Evolutionary conservation across 345 rosid genomes (phyloP).

Genomic region (Iberis pinnata): DNA sequence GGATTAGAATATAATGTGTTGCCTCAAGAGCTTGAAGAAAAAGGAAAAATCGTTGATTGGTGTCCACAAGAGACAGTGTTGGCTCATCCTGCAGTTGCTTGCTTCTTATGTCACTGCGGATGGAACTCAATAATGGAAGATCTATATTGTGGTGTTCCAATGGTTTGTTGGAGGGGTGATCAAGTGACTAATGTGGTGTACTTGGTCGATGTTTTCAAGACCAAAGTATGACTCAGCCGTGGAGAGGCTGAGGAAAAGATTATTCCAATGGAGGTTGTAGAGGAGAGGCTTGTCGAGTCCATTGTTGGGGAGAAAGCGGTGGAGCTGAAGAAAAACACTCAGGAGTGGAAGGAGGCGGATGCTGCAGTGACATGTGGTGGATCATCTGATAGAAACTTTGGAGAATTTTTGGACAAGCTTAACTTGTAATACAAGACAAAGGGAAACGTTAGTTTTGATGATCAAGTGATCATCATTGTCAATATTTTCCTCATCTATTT

Average conservation of each 20-base stretch:
- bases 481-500: no score
- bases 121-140: no score
- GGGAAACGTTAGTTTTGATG: no score
- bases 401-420: conserved; percentile 51
- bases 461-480: no score
- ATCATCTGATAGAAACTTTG: conserved; percentile 47
- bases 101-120: no score
- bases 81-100: no score
- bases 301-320: conserved; percentile 45
- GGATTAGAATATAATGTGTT: background rate
- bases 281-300: conserved; percentile 45
- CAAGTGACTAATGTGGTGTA: conserved; percentile 44
- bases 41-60: no score
- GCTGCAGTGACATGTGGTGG: conserved; percentile 57
- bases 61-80: no score
- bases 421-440: no score
- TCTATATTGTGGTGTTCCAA: conserved; percentile 37
- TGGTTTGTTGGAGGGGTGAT: conserved; percentile 27
- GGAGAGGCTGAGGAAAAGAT: conserved; percentile 50
- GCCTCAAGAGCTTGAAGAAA: no score
- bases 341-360: conserved; percentile 53
- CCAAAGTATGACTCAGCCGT: conserved; percentile 51
- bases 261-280: conserved; percentile 45
- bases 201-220: conserved; percentile 52
- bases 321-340: conserved; percentile 42